Base-by-base conservation (phyloP, 352 stramenopile genomes). In the Saprolegnia parasitica region DNA sequence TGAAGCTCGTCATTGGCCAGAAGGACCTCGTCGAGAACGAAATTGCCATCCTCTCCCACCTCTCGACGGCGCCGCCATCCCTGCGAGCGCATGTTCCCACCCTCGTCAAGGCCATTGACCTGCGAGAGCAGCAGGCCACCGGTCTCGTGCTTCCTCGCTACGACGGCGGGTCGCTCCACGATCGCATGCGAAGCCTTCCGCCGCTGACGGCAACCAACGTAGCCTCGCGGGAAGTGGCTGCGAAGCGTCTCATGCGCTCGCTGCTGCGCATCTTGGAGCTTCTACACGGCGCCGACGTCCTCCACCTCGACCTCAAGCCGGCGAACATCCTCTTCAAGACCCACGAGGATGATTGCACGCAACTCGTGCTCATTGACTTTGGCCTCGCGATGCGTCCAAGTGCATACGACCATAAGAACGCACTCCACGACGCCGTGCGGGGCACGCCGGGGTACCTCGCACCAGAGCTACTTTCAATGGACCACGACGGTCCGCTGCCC, bases 301-400 rank as follows among this genome's bases (percentile, higher is more conserved):
- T 91, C 8, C 85, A 93, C 32, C 55, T 93, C 64, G 85, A 91
- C 50, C 84, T 93, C 56, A 93, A 93, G 73, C 85, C 85, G 1
- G 81, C 89, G 63, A 93, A 93, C 57, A 54, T 93, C 16, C 81
- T 91, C 55, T 91, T 93, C 29, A 56, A 86, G 84, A 67, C 71
- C 75, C 20, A 84, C 76, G 24, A 57, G 77, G 20, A 55, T 74
- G 35, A 88, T 46, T 54, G 79, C 3, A 76, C 86, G 46, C 81
- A 77, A 0, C 77, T 90, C 47, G 89, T 89, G 63, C 67, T 93
- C 4, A 79, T 77, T 8, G 85, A 93, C 75, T 93, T 93, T 76
- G 85, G 85, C 0, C 83, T 76, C 16, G 81, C 85, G 8, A 72
- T 82, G 49, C 65, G 81, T 5, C 35, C 86, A 6, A 64, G 15